Percentiles rank a stretch among this genome's conserved stretches.
These are phyloP conservation scores for Glebionis coronaria DNA, from an alignment of 129 eudicot genomes.

Conservation along the genomic window DNA sequence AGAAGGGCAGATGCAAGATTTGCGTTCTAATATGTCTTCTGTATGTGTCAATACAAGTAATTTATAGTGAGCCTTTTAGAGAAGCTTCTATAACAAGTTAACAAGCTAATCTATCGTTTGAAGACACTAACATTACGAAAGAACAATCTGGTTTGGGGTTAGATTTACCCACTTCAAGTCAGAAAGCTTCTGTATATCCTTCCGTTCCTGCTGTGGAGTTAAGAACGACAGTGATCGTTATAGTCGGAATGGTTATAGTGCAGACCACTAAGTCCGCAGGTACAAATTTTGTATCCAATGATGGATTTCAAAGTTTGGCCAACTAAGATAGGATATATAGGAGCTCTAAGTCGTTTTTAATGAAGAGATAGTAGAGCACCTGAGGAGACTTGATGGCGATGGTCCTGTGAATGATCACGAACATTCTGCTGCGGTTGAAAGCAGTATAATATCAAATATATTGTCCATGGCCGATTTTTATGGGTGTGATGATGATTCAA, in stretches of 20 bases:
- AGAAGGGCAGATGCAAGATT: slow-evolving; percentile 33
- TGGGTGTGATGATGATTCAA: slow-evolving; percentile 46
- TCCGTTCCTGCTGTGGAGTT: slow-evolving; percentile 5
- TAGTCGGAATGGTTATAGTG: slow-evolving; percentile 27
- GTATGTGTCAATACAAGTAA: slow-evolving; percentile 36
- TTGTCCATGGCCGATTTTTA: slow-evolving; percentile 58
- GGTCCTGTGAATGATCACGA: slow-evolving; percentile 33
- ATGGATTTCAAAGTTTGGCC: slow-evolving; percentile 52
- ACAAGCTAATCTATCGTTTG: slow-evolving; percentile 22
- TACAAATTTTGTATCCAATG: slow-evolving; percentile 31
- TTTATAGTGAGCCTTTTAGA: slow-evolving; percentile 39
- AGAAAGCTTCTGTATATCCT: slow-evolving; percentile 16
- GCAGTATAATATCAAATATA: slow-evolving; percentile 63
- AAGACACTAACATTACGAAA: slow-evolving; percentile 26
- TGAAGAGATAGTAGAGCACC: slow-evolving; percentile 72
- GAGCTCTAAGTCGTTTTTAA: slow-evolving; percentile 55
- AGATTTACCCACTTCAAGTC: slow-evolving; percentile 6
- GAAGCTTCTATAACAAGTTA: slow-evolving; percentile 27
- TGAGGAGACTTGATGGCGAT: slow-evolving; percentile 53
- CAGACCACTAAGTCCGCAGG: slow-evolving; percentile 21
- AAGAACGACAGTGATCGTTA: slow-evolving; percentile 25
- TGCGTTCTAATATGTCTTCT: slow-evolving; percentile 52
- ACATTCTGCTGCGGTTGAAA: slow-evolving; percentile 49
- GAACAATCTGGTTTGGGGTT: slow-evolving; percentile 20
- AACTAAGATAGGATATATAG: slow-evolving; percentile 60